These are phyloP conservation scores for Flammula alnicola DNA, from an alignment of 1,284 basidiomycete species.

Conservation along the genomic window DNA sequence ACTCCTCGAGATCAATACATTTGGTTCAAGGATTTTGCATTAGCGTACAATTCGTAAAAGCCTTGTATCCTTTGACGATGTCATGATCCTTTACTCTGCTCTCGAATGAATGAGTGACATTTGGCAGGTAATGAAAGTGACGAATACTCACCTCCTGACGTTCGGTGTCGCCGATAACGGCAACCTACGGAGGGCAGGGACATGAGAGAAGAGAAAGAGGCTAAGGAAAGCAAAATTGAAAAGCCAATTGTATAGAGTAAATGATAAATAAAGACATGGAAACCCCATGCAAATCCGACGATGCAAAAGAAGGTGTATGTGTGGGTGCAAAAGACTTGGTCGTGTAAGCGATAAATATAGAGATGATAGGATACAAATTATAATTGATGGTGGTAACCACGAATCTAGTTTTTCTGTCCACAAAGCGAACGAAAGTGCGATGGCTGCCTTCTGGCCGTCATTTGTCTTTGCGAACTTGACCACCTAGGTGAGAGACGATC, in stretches of 20 bases:
- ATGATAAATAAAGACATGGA: background rate
- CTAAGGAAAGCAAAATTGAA: too few species aligned
- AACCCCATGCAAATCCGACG: background rate
- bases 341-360: background rate
- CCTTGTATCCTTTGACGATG: background rate
- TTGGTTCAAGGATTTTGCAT: conserved; percentile 74
- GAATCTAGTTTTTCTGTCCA: background rate
- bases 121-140: too few species aligned
- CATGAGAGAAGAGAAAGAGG: too few species aligned
- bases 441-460: background rate
- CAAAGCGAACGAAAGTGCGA: background rate
- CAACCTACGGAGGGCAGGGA: too few species aligned
- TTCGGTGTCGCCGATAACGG: too few species aligned
- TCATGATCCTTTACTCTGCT: background rate
- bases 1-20: conserved; percentile 73
- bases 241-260: too few species aligned
- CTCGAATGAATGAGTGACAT: too few species aligned
- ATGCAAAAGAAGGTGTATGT: too few species aligned
- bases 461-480: conserved; percentile 27
- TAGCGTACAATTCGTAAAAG: conserved; percentile 34
- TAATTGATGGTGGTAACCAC: background rate
- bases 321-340: too few species aligned
- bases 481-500: conserved; percentile 52
- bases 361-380: background rate
- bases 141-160: too few species aligned